These are phyloP conservation scores for Fusarium devonianum DNA, from an alignment of 2,329 filamentous ascomycete genomes.

Conservation along the genomic window DNA sequence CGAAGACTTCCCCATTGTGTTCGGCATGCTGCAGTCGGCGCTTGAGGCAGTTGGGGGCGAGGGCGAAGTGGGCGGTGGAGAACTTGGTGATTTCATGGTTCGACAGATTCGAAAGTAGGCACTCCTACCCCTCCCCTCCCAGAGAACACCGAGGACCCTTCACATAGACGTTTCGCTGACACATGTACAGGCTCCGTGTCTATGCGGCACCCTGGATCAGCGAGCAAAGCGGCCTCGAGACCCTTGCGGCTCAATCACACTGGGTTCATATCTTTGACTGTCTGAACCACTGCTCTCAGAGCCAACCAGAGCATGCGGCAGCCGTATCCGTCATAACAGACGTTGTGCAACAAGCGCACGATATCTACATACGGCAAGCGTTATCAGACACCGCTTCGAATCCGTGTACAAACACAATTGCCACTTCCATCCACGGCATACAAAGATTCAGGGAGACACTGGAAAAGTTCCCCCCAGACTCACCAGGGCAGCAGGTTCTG, in stretches of 20 bases:
- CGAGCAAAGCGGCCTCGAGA: constrained; percentile 1
- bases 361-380: constrained; percentile 8
- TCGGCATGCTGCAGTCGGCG: constrained; percentile 24
- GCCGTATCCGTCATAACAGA: neutral
- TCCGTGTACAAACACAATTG: neutral
- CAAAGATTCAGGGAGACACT: constrained; percentile 8
- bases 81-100: constrained; percentile 13
- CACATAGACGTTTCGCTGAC: neutral
- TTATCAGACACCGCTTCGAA: neutral
- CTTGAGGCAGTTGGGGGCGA: constrained; percentile 25
- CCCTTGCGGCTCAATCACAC: neutral
- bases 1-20: constrained; percentile 26
- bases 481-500: constrained; percentile 10
- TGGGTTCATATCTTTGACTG: constrained; percentile 3
- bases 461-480: neutral
- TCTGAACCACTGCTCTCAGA: constrained; percentile 5
- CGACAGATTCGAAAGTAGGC: constrained; percentile 25
- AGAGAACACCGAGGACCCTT: no score
- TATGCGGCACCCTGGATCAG: constrained; percentile 13
- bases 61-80: constrained; percentile 7
- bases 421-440: neutral
- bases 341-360: constrained; percentile 3
- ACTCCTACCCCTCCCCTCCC: neutral
- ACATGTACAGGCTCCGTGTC: neutral
- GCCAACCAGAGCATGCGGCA: neutral